phyloP scores from a whole-genome alignment of 306 rosid genomes.

The Vachellia collinsii region DNA sequence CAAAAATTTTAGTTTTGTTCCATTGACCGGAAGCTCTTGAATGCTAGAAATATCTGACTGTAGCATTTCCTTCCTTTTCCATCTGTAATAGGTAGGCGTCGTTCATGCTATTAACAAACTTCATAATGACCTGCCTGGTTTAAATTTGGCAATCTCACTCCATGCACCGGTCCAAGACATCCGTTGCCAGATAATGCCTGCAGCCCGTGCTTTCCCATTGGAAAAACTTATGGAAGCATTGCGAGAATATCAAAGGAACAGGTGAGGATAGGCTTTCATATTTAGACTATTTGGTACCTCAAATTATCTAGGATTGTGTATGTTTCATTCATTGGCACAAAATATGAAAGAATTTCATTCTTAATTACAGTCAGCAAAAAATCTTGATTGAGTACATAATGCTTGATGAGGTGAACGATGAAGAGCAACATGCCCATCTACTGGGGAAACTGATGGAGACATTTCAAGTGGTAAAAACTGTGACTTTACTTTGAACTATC shows the following conservation, averaged over 20 bases:
- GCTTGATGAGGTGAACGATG: conserved; percentile 97
- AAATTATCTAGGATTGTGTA: not conserved
- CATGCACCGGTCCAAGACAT: conserved; percentile 94
- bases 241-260: conserved; percentile 78
- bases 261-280: conserved; percentile 42
- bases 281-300: not conserved
- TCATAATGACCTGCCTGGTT: conserved; percentile 85
- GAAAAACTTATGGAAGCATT: conserved; percentile 84
- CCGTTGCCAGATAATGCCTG: conserved; percentile 99
- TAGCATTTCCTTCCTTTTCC: conserved; percentile 31
- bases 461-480: conserved; percentile 81
- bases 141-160: conserved; percentile 94
- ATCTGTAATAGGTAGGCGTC: conserved; percentile 75
- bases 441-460: conserved; percentile 81
- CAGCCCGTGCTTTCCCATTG: conserved; percentile 96
- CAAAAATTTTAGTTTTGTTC: conserved; percentile 1
- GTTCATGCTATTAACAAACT: conserved; percentile 90
- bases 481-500: conserved; percentile 19
- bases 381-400: conserved; percentile 96
- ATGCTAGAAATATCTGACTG: conserved; percentile 28
- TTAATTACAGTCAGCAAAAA: conserved; percentile 70
- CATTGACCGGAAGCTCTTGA: conserved; percentile 20
- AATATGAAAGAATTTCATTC: conserved; percentile 21
- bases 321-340: conserved; percentile 19
- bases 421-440: conserved; percentile 87